Conservation (phyloP, 768 basidiomycete species). For the Pisolithus orientalis region DNA sequence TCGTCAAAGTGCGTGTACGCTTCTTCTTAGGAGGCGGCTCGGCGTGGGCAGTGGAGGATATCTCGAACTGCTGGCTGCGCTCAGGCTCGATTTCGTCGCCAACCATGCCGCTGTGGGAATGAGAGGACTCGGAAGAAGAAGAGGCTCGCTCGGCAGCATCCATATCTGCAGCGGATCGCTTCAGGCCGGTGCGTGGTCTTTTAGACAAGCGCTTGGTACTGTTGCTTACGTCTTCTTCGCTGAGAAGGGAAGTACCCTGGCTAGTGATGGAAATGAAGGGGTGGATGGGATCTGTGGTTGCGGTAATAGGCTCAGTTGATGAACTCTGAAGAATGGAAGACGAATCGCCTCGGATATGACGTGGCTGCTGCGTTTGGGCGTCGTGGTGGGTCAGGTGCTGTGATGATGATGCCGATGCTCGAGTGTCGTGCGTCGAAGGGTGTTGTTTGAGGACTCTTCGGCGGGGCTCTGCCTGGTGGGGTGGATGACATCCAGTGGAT, state of each 20-base stretch:
- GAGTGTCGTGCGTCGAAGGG: conserved; percentile 3
- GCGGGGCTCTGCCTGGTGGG: conserved; percentile 16
- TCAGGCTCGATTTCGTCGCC: conserved; percentile 53
- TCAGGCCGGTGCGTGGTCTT: conserved; percentile 7
- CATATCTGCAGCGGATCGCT: conserved; percentile 13
- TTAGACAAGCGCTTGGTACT: conserved; percentile 13
- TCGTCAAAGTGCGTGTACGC: conserved; percentile 83
- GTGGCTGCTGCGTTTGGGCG: neutral
- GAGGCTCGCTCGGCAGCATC: conserved; percentile 19
- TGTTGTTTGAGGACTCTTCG: conserved; percentile 6
- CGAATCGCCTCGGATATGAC: neutral
- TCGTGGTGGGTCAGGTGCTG: conserved; percentile 11
- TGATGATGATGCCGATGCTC: conserved; percentile 13
- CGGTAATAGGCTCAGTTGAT: neutral
- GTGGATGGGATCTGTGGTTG: conserved; percentile 8
- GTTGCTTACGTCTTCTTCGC: conserved; percentile 17
- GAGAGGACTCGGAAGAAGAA: conserved; percentile 31
- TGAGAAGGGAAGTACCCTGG: conserved; percentile 11
- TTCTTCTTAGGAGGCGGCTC: conserved; percentile 43
- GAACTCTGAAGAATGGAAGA: neutral
- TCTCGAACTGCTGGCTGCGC: conserved; percentile 36
- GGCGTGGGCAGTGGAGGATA: conserved; percentile 27
- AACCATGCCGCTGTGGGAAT: conserved; percentile 49
- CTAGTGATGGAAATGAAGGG: conserved; percentile 7
- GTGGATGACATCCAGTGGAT: conserved; percentile 19